Conservation (phyloP, 768 basidiomycete species). For the Trametes meyenii region DNA sequence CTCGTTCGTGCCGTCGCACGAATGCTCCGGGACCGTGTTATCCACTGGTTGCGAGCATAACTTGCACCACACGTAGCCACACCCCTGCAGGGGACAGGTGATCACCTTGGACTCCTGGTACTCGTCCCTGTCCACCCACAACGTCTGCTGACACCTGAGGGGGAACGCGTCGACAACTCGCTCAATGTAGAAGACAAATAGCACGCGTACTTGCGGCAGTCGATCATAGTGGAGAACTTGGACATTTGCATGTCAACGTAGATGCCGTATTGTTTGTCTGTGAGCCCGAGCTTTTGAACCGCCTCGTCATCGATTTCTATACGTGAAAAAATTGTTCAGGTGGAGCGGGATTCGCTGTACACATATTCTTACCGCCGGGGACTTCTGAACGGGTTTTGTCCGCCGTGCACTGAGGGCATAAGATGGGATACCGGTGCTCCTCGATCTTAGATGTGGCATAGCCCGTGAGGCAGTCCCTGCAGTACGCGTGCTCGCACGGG, state of each 20-base stretch:
- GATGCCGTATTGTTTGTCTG: conserved; percentile 42
- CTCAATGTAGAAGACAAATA: neutral
- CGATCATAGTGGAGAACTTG: conserved; percentile 44
- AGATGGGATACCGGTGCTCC: conserved; percentile 59
- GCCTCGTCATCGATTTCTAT: conserved; percentile 44
- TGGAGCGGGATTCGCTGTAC: neutral
- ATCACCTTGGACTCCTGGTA: conserved; percentile 44
- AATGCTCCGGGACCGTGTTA: conserved; percentile 46
- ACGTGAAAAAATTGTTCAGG: neutral
- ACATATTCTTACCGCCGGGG: conserved; percentile 36
- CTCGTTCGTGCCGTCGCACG: conserved; percentile 62
- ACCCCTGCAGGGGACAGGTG: conserved; percentile 51
- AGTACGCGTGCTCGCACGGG: conserved; percentile 54
- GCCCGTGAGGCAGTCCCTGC: conserved; percentile 51
- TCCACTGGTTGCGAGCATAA: conserved; percentile 49
- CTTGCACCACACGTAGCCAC: conserved; percentile 63
- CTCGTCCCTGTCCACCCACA: conserved; percentile 55
- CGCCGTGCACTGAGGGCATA: conserved; percentile 59
- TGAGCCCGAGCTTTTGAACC: conserved; percentile 50
- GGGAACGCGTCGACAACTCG: neutral
- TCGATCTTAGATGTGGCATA: conserved; percentile 50
- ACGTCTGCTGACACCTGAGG: conserved; percentile 50
- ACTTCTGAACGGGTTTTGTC: conserved; percentile 22
- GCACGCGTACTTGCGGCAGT: conserved; percentile 52
- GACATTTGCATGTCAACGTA: conserved; percentile 52